Percentiles rank a stretch among this genome's conserved stretches.
Evolutionary conservation across 306 rosid genomes (phyloP).

Genomic region (Vigna trinervia): DNA sequence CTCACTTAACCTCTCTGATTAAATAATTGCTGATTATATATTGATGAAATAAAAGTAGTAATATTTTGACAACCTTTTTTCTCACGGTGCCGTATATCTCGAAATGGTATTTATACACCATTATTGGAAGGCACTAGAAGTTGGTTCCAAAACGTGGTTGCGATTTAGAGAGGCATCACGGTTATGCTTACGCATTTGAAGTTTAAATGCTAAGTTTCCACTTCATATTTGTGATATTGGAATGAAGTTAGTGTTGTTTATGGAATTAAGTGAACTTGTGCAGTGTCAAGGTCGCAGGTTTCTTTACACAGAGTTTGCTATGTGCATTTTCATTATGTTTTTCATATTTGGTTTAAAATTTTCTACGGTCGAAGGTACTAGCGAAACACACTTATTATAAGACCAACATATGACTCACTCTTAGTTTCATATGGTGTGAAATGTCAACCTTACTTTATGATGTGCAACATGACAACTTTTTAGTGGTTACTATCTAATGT

Average conservation of each 20-base stretch:
- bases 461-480: no score
- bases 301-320: not conserved
- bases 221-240: not conserved
- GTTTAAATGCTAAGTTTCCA: not conserved
- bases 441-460: no score
- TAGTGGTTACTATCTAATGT: no score
- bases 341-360: not conserved
- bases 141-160: not conserved
- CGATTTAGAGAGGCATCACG: not conserved
- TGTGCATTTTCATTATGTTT: not conserved
- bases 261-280: not conserved
- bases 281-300: not conserved
- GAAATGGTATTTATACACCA: not conserved
- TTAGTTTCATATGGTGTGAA: no score
- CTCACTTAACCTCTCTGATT: not conserved
- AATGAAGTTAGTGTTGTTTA: not conserved
- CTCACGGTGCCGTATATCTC: not conserved
- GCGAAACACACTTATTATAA: no score
- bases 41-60: not conserved
- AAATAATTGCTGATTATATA: not conserved
- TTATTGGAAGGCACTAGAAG: not conserved
- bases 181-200: not conserved
- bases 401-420: no score
- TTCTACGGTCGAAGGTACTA: no score
- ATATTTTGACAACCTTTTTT: constrained; percentile 5